Percentiles rank a stretch among this genome's conserved stretches.
Evolutionary conservation across 2,329 filamentous ascomycete species (phyloP).

Genomic region (Colletotrichum melonis): DNA sequence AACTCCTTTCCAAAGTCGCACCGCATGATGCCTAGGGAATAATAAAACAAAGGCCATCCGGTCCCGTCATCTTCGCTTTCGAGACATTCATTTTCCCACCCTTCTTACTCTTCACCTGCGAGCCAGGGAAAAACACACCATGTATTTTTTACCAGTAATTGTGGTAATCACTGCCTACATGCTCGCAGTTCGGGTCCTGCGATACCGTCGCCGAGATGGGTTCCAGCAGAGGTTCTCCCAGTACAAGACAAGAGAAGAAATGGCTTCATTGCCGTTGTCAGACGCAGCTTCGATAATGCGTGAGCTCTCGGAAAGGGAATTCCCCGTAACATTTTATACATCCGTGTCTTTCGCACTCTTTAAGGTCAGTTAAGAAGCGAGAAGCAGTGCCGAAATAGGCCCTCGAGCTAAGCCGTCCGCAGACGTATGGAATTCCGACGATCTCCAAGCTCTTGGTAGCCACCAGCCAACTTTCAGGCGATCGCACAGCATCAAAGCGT

Average conservation of each 20-base stretch:
- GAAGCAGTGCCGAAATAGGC: background rate
- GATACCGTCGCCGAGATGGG: slow-evolving; percentile 20
- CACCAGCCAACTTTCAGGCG: slow-evolving; percentile 57
- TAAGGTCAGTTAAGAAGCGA: slow-evolving; percentile 49
- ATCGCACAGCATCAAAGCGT: slow-evolving; percentile 61
- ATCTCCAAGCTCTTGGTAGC: slow-evolving; percentile 61
- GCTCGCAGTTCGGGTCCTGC: background rate
- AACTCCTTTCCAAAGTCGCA: background rate
- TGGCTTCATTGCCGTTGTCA: slow-evolving; percentile 21
- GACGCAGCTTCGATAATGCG: slow-evolving; percentile 47
- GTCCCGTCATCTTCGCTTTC: fast-evolving
- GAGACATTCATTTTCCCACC: background rate
- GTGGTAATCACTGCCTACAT: background rate
- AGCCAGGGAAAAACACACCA: background rate
- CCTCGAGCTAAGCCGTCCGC: background rate
- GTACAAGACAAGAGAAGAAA: slow-evolving; percentile 22
- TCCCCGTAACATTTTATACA: slow-evolving; percentile 62
- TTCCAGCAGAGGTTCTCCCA: background rate
- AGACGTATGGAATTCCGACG: slow-evolving; percentile 64
- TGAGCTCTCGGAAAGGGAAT: slow-evolving; percentile 61
- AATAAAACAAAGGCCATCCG: slow-evolving; percentile 2
- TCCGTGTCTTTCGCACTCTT: slow-evolving; percentile 70
- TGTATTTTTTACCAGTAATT: background rate
- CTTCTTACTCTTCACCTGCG: background rate
- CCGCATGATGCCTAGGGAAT: background rate